Evolutionary conservation across 2,329 filamentous ascomycete genomes (phyloP).

Genomic region (Aspergillus sp.): DNA sequence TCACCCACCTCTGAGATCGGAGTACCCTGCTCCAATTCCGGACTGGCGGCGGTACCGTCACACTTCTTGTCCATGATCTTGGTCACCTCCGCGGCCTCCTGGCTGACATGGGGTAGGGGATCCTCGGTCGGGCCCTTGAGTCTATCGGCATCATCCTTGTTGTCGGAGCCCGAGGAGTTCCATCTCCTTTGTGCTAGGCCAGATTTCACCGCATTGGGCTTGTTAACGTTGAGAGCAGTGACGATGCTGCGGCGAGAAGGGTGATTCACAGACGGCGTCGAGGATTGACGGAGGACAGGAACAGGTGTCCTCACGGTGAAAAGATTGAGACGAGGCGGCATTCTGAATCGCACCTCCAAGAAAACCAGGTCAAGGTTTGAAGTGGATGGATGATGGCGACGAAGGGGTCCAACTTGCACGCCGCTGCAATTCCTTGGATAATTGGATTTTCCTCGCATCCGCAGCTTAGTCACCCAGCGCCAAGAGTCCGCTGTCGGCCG

Average conservation of each 20-base stretch:
- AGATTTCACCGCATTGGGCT: slow-evolving; percentile 12
- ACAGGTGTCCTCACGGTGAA: slow-evolving; percentile 38
- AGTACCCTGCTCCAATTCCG: slow-evolving; percentile 65
- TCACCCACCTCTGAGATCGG: slow-evolving; percentile 62
- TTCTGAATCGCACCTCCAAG: slow-evolving; percentile 27
- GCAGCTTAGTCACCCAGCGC: slow-evolving; percentile 20
- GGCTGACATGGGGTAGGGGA: slow-evolving; percentile 59
- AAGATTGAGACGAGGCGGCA: slow-evolving; percentile 58
- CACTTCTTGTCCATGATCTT: slow-evolving; percentile 54
- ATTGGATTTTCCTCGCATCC: slow-evolving; percentile 25
- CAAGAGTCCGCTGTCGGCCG: slow-evolving; percentile 6
- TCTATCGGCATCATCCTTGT: slow-evolving; percentile 28
- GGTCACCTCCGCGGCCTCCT: slow-evolving; percentile 63
- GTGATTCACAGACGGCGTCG: slow-evolving; percentile 17
- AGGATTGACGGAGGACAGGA: slow-evolving; percentile 32
- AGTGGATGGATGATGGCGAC: neutral
- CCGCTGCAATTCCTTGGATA: neutral
- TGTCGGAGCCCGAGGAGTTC: slow-evolving; percentile 35
- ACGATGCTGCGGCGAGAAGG: slow-evolving; percentile 22
- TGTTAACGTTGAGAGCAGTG: slow-evolving; percentile 18
- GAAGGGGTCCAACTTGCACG: neutral
- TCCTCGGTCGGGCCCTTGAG: slow-evolving; percentile 52
- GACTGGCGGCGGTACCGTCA: slow-evolving; percentile 45
- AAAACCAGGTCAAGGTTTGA: slow-evolving; percentile 11
- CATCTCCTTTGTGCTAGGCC: slow-evolving; percentile 29